Conservation (phyloP, 257 asterid genomes). For the Craterostigma plantagineum region DNA sequence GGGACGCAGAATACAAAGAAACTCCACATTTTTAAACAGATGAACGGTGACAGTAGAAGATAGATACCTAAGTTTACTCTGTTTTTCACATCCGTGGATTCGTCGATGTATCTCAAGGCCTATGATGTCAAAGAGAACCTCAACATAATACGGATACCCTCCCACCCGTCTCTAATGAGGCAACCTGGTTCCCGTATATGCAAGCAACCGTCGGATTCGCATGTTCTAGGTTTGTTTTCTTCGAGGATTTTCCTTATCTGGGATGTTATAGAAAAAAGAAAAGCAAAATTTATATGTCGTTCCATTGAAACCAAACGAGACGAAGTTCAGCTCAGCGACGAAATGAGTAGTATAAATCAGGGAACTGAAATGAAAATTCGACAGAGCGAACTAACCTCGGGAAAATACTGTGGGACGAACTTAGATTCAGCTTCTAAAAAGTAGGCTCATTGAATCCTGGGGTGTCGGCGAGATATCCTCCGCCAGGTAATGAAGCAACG, state of each 20-base stretch:
- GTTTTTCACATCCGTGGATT: conserved; percentile 78
- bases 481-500: conserved; percentile 69
- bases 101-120: conserved; percentile 81
- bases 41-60: no score
- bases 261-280: conserved; percentile 7
- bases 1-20: no score
- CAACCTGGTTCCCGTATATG: conserved; percentile 93
- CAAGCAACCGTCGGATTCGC: conserved; percentile 67
- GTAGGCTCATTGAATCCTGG: conserved; percentile 95
- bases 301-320: neutral
- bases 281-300: neutral
- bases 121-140: conserved; percentile 74
- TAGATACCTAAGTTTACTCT: conserved; percentile 81
- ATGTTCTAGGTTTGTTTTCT: conserved; percentile 30
- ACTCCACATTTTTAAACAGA: no score
- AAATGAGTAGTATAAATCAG: no score
- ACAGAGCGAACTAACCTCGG: conserved; percentile 44
- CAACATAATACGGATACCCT: conserved; percentile 78
- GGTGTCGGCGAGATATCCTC: conserved; percentile 78
- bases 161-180: conserved; percentile 68
- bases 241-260: conserved; percentile 60
- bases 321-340: no score
- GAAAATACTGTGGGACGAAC: conserved; percentile 59
- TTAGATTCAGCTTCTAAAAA: conserved; percentile 57
- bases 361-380: neutral